Evolutionary conservation across 1,139 yeast species (phyloP).

Genomic region (Scheffersomyces segobiensis): DNA sequence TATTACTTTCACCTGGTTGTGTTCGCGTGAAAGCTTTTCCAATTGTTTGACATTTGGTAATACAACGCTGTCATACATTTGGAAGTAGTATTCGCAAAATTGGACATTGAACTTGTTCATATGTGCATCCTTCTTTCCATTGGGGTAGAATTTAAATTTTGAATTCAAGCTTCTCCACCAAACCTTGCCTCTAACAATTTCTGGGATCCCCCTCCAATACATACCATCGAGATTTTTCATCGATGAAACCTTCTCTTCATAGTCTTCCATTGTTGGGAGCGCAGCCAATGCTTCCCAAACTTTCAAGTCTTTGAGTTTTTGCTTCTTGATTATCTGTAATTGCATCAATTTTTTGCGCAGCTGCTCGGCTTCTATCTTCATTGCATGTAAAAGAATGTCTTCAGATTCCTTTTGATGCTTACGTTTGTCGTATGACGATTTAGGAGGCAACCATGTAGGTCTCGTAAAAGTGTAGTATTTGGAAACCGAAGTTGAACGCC

Average conservation of each 20-base stretch:
- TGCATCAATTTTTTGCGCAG: constrained; percentile 28
- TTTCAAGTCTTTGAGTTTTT: constrained; percentile 32
- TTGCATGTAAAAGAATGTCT: constrained; percentile 48
- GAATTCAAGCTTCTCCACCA: constrained; percentile 42
- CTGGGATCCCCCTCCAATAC: constrained; percentile 71
- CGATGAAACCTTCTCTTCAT: constrained; percentile 20
- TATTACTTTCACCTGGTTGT: constrained; percentile 2
- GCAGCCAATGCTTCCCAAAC: constrained; percentile 48
- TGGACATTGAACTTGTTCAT: constrained; percentile 16
- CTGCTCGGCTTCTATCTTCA: constrained; percentile 37
- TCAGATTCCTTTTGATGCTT: constrained; percentile 61
- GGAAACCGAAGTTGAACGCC: constrained; percentile 7
- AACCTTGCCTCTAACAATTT: constrained; percentile 42
- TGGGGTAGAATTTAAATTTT: not conserved
- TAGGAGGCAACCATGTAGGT: constrained; percentile 71
- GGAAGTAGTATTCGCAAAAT: constrained; percentile 19
- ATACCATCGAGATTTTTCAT: constrained; percentile 41
- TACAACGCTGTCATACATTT: constrained; percentile 9
- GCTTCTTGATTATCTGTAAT: constrained; percentile 25
- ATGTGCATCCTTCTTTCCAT: constrained; percentile 34
- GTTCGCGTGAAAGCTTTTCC: constrained; percentile 4
- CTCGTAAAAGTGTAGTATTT: constrained; percentile 52
- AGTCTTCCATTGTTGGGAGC: constrained; percentile 14
- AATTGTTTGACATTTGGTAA: constrained; percentile 4
- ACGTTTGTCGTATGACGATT: constrained; percentile 50